These are phyloP conservation scores for Aspergillus vadensis DNA, from an alignment of 2,329 filamentous ascomycete genomes.

Conservation along the genomic window DNA sequence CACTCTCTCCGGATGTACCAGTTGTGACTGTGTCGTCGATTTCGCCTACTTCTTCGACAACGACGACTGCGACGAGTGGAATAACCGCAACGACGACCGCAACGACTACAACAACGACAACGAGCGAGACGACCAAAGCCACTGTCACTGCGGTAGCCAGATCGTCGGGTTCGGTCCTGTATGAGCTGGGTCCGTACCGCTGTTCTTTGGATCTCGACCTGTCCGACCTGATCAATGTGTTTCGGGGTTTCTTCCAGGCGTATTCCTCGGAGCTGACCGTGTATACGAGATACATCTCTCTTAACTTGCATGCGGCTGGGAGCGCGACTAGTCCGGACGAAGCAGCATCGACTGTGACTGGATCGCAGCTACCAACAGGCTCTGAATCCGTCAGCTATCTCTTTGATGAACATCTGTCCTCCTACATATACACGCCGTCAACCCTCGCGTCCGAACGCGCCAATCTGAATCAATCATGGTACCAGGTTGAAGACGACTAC, in stretches of 20 bases:
- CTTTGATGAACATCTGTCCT: conserved; percentile 51
- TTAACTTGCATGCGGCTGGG: conserved; percentile 63
- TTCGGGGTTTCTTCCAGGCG: conserved; percentile 55
- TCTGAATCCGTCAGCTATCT: conserved; percentile 51
- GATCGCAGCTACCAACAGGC: conserved; percentile 47
- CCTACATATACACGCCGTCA: conserved; percentile 57
- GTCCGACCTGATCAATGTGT: conserved; percentile 51
- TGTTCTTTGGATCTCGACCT: conserved; percentile 59
- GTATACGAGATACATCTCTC: conserved; percentile 54
- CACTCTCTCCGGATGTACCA: conserved; percentile 44
- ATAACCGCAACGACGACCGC: too few species aligned
- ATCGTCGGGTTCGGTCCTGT: conserved; percentile 35
- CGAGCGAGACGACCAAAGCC: conserved; percentile 24
- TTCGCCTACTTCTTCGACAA: conserved; percentile 15
- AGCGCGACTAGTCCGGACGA: conserved; percentile 44
- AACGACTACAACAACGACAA: conserved; percentile 25
- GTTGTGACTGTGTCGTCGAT: conserved; percentile 20
- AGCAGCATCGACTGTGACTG: conserved; percentile 45
- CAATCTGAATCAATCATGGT: conserved; percentile 63
- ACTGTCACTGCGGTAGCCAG: conserved; percentile 27
- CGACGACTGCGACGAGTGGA: conserved; percentile 8
- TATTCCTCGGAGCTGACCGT: conserved; percentile 60
- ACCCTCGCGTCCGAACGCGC: conserved; percentile 54
- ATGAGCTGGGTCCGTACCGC: conserved; percentile 55
- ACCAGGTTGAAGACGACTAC: conserved; percentile 43